These are phyloP conservation scores for Hypholoma sublateritium DNA, from an alignment of 768 basidiomycete species.

Conservation along the genomic window DNA sequence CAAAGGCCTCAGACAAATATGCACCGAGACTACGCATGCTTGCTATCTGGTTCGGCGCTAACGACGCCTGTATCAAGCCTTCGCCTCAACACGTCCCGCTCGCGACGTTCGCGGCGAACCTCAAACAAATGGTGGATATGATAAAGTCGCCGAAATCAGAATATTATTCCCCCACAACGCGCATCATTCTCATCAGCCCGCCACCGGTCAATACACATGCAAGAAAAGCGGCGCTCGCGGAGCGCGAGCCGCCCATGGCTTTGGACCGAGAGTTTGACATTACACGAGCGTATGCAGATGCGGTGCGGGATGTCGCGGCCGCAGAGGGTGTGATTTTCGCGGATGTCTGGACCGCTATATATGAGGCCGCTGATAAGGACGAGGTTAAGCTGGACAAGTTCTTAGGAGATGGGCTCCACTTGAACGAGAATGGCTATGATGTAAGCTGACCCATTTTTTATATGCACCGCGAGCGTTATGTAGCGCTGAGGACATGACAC, in stretches of 20 bases:
- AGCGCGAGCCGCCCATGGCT: slow-evolving; percentile 46
- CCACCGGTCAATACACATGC: slow-evolving; percentile 76
- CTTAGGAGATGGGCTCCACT: slow-evolving; percentile 78
- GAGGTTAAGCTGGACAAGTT: slow-evolving; percentile 52
- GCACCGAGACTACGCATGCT: slow-evolving; percentile 69
- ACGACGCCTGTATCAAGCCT: slow-evolving; percentile 73
- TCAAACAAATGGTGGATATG: slow-evolving; percentile 60
- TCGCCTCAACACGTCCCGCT: slow-evolving; percentile 79
- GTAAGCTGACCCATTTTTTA: slow-evolving; percentile 39
- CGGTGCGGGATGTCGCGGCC: slow-evolving; percentile 59
- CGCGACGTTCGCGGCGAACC: slow-evolving; percentile 59
- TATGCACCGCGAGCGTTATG: background rate
- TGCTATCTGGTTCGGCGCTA: slow-evolving; percentile 88
- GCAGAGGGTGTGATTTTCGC: slow-evolving; percentile 58
- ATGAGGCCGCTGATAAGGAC: slow-evolving; percentile 66
- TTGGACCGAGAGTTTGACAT: slow-evolving; percentile 63
- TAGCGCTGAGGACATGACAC: background rate
- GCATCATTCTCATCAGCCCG: slow-evolving; percentile 80
- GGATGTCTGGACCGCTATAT: slow-evolving; percentile 76
- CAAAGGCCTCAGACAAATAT: slow-evolving; percentile 45
- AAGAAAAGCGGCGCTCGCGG: slow-evolving; percentile 48
- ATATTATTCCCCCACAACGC: slow-evolving; percentile 69
- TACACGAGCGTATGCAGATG: slow-evolving; percentile 70
- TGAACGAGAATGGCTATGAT: slow-evolving; percentile 72
- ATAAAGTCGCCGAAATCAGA: slow-evolving; percentile 61